Evolutionary conservation across 2,329 filamentous ascomycete genomes (phyloP).

Genomic region (Apiospora marii): DNA sequence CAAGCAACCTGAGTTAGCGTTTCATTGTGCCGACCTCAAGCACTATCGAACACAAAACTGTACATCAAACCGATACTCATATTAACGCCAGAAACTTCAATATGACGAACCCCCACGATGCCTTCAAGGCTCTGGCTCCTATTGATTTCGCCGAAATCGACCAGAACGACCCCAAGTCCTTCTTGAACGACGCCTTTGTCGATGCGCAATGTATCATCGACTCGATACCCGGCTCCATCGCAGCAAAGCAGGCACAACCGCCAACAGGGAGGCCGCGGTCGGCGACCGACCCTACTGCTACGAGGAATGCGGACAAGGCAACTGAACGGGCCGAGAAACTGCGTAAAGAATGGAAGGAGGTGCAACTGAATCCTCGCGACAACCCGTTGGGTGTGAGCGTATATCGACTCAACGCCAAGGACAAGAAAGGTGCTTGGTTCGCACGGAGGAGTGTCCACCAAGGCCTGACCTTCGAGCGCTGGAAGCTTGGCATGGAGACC

Average conservation of each 20-base stretch:
- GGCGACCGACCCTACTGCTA: conserved; percentile 62
- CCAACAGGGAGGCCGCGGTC: conserved; percentile 58
- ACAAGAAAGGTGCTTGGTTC: conserved; percentile 90
- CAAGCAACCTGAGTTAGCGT: background rate
- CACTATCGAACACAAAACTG: background rate
- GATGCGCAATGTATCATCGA: conserved; percentile 77
- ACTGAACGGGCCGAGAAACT: conserved; percentile 63
- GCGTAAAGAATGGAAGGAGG: conserved; percentile 87
- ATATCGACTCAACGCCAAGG: conserved; percentile 80
- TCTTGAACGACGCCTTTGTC: conserved; percentile 67
- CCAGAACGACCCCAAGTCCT: conserved; percentile 58
- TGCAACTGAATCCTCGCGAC: conserved; percentile 74
- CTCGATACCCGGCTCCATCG: conserved; percentile 69
- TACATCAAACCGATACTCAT: background rate
- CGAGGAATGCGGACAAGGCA: conserved; percentile 49
- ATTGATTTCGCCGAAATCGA: conserved; percentile 53
- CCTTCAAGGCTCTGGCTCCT: conserved; percentile 61
- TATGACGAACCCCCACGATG: conserved; percentile 52
- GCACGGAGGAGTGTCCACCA: conserved; percentile 84
- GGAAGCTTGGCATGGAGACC: conserved; percentile 76
- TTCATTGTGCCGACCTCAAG: background rate
- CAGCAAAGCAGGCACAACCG: conserved; percentile 53
- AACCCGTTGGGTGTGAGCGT: conserved; percentile 80
- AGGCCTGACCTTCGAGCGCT: conserved; percentile 77
- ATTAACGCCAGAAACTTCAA: background rate